Base-by-base conservation (phyloP, 2,329 filamentous ascomycete species). In the Periconia macrospinosa region DNA sequence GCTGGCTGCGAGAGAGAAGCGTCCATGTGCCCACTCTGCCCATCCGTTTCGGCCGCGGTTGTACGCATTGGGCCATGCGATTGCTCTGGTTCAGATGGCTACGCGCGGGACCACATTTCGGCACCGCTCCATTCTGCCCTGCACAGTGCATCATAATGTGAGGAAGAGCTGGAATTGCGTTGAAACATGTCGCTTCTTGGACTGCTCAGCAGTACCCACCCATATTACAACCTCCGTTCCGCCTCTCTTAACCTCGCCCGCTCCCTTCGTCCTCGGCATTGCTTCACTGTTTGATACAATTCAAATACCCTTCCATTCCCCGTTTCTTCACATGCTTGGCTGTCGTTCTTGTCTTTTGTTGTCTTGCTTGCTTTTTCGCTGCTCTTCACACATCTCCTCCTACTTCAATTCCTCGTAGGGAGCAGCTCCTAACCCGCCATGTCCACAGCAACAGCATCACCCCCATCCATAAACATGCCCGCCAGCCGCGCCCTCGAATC, bases 401-500 rank as follows among this genome's bases (percentile, higher is more conserved):
- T 49, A 23, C 44, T 44, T 43, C 45, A 41, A 44, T 45, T 30
- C 20, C 41, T 37, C 30, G 11, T 13, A n/a, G 33, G 33, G 11
- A 37, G 11, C 15, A 13, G 15, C 33, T n/a, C 35, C 50, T 59
- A 49, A 55, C 55, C 20, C 35, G 17, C 49, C 55, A 74, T 72
- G 69, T 69, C 70, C 49, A 70, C 64, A 53, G 65, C 69, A 57
- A 60, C 63, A 47, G 54, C 52, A 19, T 43, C 66, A 56, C 8
- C 23, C 3, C 33, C 33, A 13, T 13, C 33, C 33, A 37, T 37
- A 37, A 70, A 67, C 47, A 73, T 72, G 69, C 68, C 70, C 58
- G 63, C 68, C 53, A 70, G 74, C 41, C 67, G 69, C 52, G 70
- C 69, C 15, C 65, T 78, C 55, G 75, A 78, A 57, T 74, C 72